phyloP scores from a whole-genome alignment of 2,329 filamentous ascomycete genomes.

The Fusarium sulawesiense region DNA sequence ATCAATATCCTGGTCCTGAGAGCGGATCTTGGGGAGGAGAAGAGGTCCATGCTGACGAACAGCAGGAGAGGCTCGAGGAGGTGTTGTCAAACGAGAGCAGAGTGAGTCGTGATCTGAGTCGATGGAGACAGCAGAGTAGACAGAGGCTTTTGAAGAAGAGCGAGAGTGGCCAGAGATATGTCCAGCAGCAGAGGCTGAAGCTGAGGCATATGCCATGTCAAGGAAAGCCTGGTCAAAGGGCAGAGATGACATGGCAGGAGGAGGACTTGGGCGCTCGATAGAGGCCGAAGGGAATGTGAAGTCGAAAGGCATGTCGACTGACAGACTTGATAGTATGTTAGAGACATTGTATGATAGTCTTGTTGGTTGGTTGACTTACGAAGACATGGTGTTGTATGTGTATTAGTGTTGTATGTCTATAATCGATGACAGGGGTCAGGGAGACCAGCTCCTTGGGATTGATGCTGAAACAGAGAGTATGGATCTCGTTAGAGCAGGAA shows the following conservation, averaged over 20 bases:
- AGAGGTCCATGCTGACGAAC: constrained; percentile 82
- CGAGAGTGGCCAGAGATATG: constrained; percentile 65
- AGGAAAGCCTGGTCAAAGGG: constrained; percentile 68
- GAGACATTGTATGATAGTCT: constrained; percentile 16
- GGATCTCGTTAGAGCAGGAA: constrained; percentile 5
- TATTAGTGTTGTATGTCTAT: constrained; percentile 41
- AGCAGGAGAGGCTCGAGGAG: constrained; percentile 72
- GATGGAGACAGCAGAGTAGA: constrained; percentile 70
- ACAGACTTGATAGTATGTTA: constrained; percentile 60
- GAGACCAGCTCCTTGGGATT: constrained; percentile 42
- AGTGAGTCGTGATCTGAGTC: constrained; percentile 71
- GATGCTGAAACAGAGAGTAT: constrained; percentile 28
- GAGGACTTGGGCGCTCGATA: constrained; percentile 48
- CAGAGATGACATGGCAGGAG: constrained; percentile 52
- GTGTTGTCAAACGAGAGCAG: constrained; percentile 75
- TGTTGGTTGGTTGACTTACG: constrained; percentile 46
- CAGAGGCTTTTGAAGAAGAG: constrained; percentile 73
- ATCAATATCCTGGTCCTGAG: constrained; percentile 82
- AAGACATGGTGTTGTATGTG: constrained; percentile 48
- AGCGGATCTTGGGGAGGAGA: constrained; percentile 85
- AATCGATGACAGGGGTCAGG: constrained; percentile 27
- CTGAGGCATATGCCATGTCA: constrained; percentile 60
- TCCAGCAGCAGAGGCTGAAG: constrained; percentile 38
- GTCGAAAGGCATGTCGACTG: constrained; percentile 71
- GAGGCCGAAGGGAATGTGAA: constrained; percentile 63